Evolutionary conservation across 1,139 yeast genomes (phyloP).

Genomic region (Saccharomyces pastorianus): DNA sequence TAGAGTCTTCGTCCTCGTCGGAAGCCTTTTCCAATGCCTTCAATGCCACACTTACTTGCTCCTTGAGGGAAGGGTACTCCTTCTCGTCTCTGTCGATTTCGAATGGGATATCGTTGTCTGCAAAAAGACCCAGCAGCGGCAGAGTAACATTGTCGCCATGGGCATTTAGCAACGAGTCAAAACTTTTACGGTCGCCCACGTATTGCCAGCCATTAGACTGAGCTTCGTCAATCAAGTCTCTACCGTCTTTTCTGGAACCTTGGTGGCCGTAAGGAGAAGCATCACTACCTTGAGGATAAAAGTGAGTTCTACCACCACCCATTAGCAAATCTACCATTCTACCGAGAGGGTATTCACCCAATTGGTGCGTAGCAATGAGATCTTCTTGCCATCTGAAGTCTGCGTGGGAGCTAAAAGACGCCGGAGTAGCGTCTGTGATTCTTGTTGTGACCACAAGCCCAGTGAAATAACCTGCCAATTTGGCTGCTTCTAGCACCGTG

Average conservation of each 20-base stretch:
- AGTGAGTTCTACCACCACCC: constrained; percentile 86
- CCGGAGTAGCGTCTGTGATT: constrained; percentile 84
- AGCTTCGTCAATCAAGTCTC: constrained; percentile 59
- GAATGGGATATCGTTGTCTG: constrained; percentile 68
- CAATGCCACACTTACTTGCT: constrained; percentile 63
- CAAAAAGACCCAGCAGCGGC: constrained; percentile 67
- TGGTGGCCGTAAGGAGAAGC: constrained; percentile 34
- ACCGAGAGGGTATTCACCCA: constrained; percentile 73
- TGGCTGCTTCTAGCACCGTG: constrained; percentile 75
- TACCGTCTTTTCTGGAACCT: constrained; percentile 62
- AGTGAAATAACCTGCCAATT: constrained; percentile 64
- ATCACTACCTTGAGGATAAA: constrained; percentile 37
- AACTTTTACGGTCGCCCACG: constrained; percentile 48
- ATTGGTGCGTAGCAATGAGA: constrained; percentile 74
- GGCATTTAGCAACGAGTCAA: constrained; percentile 41
- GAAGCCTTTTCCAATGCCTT: constrained; percentile 58
- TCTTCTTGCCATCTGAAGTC: constrained; percentile 69
- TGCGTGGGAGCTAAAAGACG: constrained; percentile 73
- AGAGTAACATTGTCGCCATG: constrained; percentile 51
- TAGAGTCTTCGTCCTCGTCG: constrained; percentile 39
- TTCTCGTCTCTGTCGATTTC: constrained; percentile 59
- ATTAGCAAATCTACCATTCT: constrained; percentile 70
- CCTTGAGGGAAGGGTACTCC: constrained; percentile 64
- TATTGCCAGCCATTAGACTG: constrained; percentile 54
- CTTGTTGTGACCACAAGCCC: constrained; percentile 85